phyloP scores from a whole-genome alignment of 176 grass and related monocot species.

The Carex kokanica region DNA sequence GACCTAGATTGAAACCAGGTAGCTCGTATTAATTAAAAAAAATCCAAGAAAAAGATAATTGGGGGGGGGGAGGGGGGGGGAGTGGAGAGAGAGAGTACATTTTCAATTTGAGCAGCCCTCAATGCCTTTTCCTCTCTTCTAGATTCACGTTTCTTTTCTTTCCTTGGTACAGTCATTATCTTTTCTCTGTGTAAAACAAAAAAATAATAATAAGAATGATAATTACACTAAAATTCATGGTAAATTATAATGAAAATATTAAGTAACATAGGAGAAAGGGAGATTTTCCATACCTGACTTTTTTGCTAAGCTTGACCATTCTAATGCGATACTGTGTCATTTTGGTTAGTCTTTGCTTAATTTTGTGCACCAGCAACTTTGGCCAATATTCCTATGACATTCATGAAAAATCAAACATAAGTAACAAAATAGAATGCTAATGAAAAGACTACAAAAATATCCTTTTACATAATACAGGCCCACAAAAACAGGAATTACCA shows the following conservation, averaged over 20 bases:
- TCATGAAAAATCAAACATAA: background rate
- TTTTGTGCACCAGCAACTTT: slow-evolving; percentile 91
- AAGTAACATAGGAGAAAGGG: background rate
- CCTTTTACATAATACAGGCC: background rate
- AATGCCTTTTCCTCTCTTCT: slow-evolving; percentile 78
- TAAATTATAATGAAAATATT: slow-evolving; percentile 18
- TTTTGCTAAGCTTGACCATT: slow-evolving; percentile 89
- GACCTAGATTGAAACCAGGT: slow-evolving; percentile 33
- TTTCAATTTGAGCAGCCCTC: slow-evolving; percentile 77
- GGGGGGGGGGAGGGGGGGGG: background rate
- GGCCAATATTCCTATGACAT: slow-evolving; percentile 78
- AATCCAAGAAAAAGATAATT: background rate
- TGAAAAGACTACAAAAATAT: background rate
- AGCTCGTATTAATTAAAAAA: background rate
- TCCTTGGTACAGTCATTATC: slow-evolving; percentile 84
- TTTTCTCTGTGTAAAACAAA: slow-evolving; percentile 53
- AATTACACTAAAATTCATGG: slow-evolving; percentile 9
- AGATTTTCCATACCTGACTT: slow-evolving; percentile 64
- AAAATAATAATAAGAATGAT: slow-evolving; percentile 8
- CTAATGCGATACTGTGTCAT: slow-evolving; percentile 97
- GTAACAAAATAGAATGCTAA: background rate
- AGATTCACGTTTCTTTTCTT: slow-evolving; percentile 48
- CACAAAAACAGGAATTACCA: background rate
- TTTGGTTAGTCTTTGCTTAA: slow-evolving; percentile 89
- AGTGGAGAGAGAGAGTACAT: slow-evolving; percentile 36